These are phyloP conservation scores for Patellifolia procumbens DNA, from an alignment of 179 eudicot species.

Conservation along the genomic window DNA sequence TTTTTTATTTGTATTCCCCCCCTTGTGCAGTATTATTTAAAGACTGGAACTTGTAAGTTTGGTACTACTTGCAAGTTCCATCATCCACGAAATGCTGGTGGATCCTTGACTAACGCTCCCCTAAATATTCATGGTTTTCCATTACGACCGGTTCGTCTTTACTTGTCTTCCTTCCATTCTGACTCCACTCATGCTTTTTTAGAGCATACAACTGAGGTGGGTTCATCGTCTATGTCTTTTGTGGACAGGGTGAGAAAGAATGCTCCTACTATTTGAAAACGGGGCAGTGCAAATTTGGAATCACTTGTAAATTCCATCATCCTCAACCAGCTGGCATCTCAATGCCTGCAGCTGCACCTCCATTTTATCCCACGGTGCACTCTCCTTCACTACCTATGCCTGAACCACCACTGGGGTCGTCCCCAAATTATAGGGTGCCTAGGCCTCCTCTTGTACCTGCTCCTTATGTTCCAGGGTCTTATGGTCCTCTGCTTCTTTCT, in stretches of 20 bases:
- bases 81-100: constrained; percentile 86
- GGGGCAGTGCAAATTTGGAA: too few relatives aligned
- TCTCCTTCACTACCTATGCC: constrained; percentile 65
- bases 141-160: constrained; percentile 60
- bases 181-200: not conserved
- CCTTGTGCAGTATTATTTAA: constrained; percentile 74
- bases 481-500: constrained; percentile 75
- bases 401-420: constrained; percentile 49
- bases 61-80: constrained; percentile 88
- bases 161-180: not conserved
- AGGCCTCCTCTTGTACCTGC: constrained; percentile 80
- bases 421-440: constrained; percentile 56
- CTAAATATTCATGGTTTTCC: constrained; percentile 84
- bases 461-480: constrained; percentile 75
- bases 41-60: constrained; percentile 94
- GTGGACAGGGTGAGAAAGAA: constrained; percentile 70
- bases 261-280: constrained; percentile 99
- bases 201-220: not conserved
- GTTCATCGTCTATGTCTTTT: not conserved
- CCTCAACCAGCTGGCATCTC: constrained; percentile 75
- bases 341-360: constrained; percentile 71
- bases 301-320: constrained; percentile 98
- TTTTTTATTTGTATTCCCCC: constrained; percentile 11
- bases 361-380: constrained; percentile 92
- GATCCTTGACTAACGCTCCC: constrained; percentile 58